Percentiles rank a stretch among this genome's conserved stretches.
Conservation (phyloP, 2,329 filamentous ascomycete genomes). For the Zasmidium angulare region DNA sequence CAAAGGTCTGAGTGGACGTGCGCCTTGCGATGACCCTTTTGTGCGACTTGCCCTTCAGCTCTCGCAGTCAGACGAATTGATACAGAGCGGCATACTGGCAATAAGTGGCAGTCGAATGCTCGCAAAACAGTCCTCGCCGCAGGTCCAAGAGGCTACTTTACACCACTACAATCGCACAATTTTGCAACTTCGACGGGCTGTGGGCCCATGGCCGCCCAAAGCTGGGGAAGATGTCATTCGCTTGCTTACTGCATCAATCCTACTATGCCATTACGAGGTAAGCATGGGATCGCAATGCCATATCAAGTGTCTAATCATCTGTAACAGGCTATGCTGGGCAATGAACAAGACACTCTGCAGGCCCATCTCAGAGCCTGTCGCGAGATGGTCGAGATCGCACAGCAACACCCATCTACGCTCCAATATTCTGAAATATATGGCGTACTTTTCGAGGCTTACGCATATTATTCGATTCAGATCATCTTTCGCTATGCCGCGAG, state of each 20-base stretch:
- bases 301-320: neutral
- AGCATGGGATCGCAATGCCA: neutral
- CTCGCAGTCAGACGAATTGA: neutral
- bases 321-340: neutral
- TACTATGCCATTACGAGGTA: neutral
- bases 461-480: neutral
- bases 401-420: neutral
- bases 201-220: neutral
- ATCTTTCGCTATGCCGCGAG: neutral
- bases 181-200: neutral
- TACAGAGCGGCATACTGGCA: neutral
- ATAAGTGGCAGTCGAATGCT: neutral
- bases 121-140: neutral
- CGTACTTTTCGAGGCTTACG: neutral
- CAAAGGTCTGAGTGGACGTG: neutral
- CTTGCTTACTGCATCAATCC: neutral
- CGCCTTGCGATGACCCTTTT: neutral
- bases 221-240: neutral
- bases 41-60: slow-evolving; percentile 1
- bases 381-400: neutral
- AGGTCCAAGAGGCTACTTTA: neutral
- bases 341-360: neutral
- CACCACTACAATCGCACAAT: neutral
- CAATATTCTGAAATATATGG: neutral
- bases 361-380: neutral